These are phyloP conservation scores for Cercospora sp. DNA, from an alignment of 2,329 filamentous ascomycete genomes.

Conservation along the genomic window DNA sequence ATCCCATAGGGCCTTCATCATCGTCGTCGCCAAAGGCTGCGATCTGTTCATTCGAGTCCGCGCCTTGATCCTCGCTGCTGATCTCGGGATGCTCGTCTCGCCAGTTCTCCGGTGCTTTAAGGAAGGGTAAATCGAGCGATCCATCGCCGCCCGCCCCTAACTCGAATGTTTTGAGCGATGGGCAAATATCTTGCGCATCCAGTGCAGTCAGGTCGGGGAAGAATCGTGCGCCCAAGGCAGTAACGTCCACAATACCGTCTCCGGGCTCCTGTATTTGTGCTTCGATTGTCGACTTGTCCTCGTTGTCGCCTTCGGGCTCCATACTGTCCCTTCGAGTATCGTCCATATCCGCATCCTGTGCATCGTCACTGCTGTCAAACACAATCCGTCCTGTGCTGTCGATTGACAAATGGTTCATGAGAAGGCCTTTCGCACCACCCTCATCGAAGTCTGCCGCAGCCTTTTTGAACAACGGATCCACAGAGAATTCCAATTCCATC, in stretches of 20 bases:
- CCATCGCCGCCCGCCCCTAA: conserved; percentile 76
- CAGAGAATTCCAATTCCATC: conserved; percentile 92
- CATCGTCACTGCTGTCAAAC: conserved; percentile 96
- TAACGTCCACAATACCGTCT: conserved; percentile 76
- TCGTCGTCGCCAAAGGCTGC: conserved; percentile 62
- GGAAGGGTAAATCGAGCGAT: conserved; percentile 84
- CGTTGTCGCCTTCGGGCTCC: conserved; percentile 47
- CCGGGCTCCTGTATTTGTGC: conserved; percentile 45
- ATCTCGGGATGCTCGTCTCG: conserved; percentile 58
- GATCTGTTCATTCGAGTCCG: conserved; percentile 48
- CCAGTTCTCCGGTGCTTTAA: conserved; percentile 84
- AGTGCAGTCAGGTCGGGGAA: conserved; percentile 77
- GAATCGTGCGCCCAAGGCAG: conserved; percentile 72
- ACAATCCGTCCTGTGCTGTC: conserved; percentile 90
- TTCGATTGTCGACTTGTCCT: conserved; percentile 46
- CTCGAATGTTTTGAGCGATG: conserved; percentile 90
- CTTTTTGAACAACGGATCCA: conserved; percentile 99
- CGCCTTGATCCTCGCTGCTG: conserved; percentile 57
- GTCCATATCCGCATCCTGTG: conserved; percentile 52
- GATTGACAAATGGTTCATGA: conserved; percentile 96
- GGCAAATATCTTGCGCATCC: conserved; percentile 88
- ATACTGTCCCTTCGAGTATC: conserved; percentile 40
- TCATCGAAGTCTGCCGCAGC: conserved; percentile 98
- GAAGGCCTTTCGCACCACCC: conserved; percentile 89
- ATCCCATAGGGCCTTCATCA: conserved; percentile 66